Evolutionary conservation across 2,329 filamentous ascomycete genomes (phyloP).

Genomic region (Pseudogymnoascus sp.): DNA sequence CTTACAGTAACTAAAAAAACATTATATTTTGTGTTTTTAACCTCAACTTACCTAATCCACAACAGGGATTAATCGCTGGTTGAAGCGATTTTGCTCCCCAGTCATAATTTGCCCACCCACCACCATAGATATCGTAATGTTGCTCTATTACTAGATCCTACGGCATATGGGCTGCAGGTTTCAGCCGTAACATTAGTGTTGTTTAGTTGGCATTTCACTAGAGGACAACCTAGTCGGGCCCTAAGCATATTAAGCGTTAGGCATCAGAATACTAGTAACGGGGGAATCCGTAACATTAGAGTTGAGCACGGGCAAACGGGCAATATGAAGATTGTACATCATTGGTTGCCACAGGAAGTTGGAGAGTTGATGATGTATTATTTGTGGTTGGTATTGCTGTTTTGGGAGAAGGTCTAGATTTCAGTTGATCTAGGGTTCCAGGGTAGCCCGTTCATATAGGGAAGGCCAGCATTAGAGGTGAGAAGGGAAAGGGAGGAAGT

Average conservation of each 20-base stretch:
- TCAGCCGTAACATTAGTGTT: too few species aligned
- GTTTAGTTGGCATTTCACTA: too few species aligned
- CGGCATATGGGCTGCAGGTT: too few species aligned
- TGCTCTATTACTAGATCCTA: background rate
- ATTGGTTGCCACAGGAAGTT: background rate
- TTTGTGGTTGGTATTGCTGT: background rate
- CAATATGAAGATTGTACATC: background rate
- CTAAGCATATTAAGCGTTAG: background rate
- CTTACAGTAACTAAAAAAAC: background rate
- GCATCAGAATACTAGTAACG: background rate
- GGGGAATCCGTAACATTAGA: background rate
- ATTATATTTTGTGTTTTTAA: background rate
- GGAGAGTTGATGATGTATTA: background rate
- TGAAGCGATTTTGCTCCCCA: slow-evolving; percentile 21
- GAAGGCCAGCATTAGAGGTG: background rate
- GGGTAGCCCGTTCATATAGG: background rate
- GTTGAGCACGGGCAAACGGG: background rate
- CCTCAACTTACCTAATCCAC: slow-evolving; percentile 13
- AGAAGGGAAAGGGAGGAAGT: background rate
- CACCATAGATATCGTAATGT: slow-evolving; percentile 20
- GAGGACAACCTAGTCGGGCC: too few species aligned
- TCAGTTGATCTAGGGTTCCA: background rate
- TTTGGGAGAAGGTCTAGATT: background rate
- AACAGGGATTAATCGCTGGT: slow-evolving; percentile 16
- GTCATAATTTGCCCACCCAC: slow-evolving; percentile 22